Evolutionary conservation across 129 eudicot species (phyloP), one percentile per base, ranked within the genome.

Genomic region (Flaveria sonorensis): DNA sequence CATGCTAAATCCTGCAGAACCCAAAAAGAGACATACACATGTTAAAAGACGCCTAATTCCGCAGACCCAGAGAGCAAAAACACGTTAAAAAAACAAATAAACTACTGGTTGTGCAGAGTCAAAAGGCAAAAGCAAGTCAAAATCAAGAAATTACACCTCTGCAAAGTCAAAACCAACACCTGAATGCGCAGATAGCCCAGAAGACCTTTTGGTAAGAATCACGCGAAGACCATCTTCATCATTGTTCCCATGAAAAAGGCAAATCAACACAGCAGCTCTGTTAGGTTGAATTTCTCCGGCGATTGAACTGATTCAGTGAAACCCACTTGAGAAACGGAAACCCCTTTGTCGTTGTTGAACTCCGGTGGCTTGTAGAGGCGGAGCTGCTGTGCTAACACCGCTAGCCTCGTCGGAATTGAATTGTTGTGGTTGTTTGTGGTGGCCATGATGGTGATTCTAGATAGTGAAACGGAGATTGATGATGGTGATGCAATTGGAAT

Each of bases 131-230:
- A 61, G 67, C 67, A 61, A 61, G 67, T 61, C 67, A 61, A 61
- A 61, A 24, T 60, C 13, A 12, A 60, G 0, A 26, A 21, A 9
- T 9, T 59, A 36, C 18, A 56, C 20, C 24, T 10, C 67, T 61
- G 40, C 67, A 61, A 26, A 61, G 3, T 5, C 42, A 39, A 13
- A 24, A 70, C 15, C 11, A 47, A 50, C 32, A 92, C 97, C 97
- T 50, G 97, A 86, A 68, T 92, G 96, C 73, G 96, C 79, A 32
- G 97, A 92, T 18, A 92, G 91, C 74, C 32, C 66, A 14, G 96
- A 87, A 52, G 97, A 92, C 26, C 97, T 72, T 81, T 92, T 92
- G 53, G 97, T 92, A 61, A 92, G 96, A 77, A 92, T 87, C 61
- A 92, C 97, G 21, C 91, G 85, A 12, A 89, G 75, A 40, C 85